Conservation (phyloP, 495 filamentous ascomycete genomes). For the Aspergillus sclerotiicarbonarius region DNA sequence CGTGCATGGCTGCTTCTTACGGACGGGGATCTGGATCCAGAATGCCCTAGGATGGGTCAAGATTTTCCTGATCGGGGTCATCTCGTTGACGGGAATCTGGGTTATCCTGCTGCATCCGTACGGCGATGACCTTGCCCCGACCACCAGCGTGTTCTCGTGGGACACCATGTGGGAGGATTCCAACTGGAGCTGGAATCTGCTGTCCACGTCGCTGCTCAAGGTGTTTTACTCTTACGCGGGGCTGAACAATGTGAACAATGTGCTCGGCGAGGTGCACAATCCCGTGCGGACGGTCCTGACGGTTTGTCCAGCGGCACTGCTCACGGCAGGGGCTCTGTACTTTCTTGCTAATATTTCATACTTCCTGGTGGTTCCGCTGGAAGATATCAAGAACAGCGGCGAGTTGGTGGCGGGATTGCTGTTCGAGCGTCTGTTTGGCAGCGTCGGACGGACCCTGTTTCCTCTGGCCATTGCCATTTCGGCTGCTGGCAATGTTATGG, state of each 20-base stretch:
- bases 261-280: constrained; percentile 72
- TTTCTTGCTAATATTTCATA: constrained; percentile 70
- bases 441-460: constrained; percentile 55
- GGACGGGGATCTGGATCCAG: constrained; percentile 42
- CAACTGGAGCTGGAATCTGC: constrained; percentile 50
- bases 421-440: constrained; percentile 65
- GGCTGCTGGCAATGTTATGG: constrained; percentile 74
- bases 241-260: constrained; percentile 67
- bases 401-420: constrained; percentile 68
- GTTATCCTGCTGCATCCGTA: constrained; percentile 34
- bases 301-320: constrained; percentile 59
- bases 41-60: constrained; percentile 50
- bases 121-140: constrained; percentile 14
- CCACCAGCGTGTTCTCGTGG: constrained; percentile 24
- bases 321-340: constrained; percentile 62
- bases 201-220: constrained; percentile 67
- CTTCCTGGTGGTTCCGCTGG: constrained; percentile 63
- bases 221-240: constrained; percentile 72
- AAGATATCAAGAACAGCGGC: constrained; percentile 65
- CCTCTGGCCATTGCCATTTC: constrained; percentile 65
- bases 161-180: constrained; percentile 41
- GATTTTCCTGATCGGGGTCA: constrained; percentile 43
- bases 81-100: constrained; percentile 44
- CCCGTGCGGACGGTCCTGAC: constrained; percentile 65
- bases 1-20: constrained; percentile 39